Conservation (phyloP, 805 yeast genomes). For the Saccharomycopsis selenospora region DNA sequence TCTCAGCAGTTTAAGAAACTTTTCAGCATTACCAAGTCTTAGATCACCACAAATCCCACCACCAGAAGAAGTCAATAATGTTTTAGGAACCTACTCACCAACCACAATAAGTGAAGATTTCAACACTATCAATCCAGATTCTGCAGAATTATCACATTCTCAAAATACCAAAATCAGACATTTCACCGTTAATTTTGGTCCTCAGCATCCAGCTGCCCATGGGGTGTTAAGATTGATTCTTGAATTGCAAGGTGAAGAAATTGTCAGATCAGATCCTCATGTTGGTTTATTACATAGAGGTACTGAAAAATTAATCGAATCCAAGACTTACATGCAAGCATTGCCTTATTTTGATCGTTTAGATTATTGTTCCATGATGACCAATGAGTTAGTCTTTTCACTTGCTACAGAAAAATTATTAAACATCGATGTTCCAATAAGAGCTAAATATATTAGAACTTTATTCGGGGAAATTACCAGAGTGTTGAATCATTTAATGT, state of each 20-base stretch:
- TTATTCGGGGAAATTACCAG: constrained; percentile 84
- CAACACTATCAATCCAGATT: constrained; percentile 34
- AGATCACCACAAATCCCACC: constrained; percentile 15
- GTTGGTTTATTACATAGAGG: constrained; percentile 85
- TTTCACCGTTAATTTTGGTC: constrained; percentile 86
- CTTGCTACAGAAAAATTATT: constrained; percentile 79
- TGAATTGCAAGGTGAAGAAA: constrained; percentile 85
- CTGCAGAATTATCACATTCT: constrained; percentile 19
- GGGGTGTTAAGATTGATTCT: constrained; percentile 82
- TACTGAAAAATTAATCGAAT: constrained; percentile 80
- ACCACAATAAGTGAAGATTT: constrained; percentile 26
- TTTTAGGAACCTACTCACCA: constrained; percentile 33
- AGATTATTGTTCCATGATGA: constrained; percentile 84
- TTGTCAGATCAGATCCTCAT: constrained; percentile 81
- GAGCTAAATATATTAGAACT: constrained; percentile 81
- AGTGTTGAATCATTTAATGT: constrained; percentile 77
- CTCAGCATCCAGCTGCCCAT: constrained; percentile 94
- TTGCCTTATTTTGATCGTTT: constrained; percentile 82
- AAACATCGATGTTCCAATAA: constrained; percentile 76
- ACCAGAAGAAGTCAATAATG: constrained; percentile 30
- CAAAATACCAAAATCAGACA: constrained; percentile 59
- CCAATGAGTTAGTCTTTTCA: constrained; percentile 79
- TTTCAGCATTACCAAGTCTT: neutral
- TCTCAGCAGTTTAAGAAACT: neutral
- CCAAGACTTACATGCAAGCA: constrained; percentile 82